Conservation (phyloP, 805 yeast species). For the Clavispora phyllophila region DNA sequence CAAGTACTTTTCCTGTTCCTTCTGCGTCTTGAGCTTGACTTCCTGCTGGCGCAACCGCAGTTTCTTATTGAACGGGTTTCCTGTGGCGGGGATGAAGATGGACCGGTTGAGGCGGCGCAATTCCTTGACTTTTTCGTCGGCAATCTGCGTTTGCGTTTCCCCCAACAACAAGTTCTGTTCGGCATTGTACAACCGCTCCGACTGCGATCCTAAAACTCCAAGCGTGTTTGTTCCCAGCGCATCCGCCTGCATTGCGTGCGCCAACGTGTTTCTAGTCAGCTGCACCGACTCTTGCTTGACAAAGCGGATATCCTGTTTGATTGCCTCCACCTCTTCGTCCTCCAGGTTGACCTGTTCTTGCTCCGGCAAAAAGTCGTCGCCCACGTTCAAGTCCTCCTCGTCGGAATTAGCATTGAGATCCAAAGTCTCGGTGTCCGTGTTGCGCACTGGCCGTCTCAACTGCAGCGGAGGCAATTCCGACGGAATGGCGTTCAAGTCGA, state of each 20-base stretch:
- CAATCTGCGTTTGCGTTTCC: conserved; percentile 74
- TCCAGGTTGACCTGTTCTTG: conserved; percentile 47
- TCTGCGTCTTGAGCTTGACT: conserved; percentile 55
- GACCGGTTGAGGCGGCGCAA: conserved; percentile 75
- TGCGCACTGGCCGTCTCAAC: conserved; percentile 17
- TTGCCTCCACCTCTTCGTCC: conserved; percentile 84
- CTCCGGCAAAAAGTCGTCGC: conserved; percentile 32
- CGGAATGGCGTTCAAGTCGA: conserved; percentile 37
- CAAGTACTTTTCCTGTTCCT: conserved; percentile 55
- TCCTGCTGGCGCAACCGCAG: conserved; percentile 72
- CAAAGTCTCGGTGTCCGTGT: conserved; percentile 21
- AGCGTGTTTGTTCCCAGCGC: conserved; percentile 60
- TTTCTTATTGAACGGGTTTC: conserved; percentile 85
- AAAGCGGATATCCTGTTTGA: conserved; percentile 76
- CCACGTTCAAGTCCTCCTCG: conserved; percentile 36
- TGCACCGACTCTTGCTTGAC: conserved; percentile 84
- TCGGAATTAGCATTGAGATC: conserved; percentile 30
- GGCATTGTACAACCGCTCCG: conserved; percentile 75
- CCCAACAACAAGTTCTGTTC: conserved; percentile 75
- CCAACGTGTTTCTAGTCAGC: conserved; percentile 76
- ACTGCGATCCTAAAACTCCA: conserved; percentile 92
- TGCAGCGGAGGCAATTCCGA: conserved; percentile 22
- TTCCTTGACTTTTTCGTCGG: conserved; percentile 77
- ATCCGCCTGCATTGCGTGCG: conserved; percentile 46
- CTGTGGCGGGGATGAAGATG: conserved; percentile 70